Conservation (phyloP, 192 early-diverging fungal genomes). For the Entomortierella beljakovae region DNA sequence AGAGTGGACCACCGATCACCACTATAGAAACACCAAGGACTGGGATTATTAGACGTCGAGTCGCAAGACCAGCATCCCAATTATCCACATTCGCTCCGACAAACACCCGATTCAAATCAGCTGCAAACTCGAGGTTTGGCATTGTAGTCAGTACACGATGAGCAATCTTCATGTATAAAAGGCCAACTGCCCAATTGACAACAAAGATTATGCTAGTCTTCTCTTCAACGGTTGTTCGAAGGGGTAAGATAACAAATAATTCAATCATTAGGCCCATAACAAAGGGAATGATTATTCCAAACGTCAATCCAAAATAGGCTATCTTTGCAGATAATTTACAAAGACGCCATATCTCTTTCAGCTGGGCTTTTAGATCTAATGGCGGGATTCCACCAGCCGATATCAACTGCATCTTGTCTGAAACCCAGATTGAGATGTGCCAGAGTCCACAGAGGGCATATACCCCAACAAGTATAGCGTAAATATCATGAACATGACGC, state of each 20-base stretch:
- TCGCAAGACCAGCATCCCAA: conserved; percentile 27
- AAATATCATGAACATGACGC: conserved; percentile 80
- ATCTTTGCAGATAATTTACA: conserved; percentile 50
- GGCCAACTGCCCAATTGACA: conserved; percentile 78
- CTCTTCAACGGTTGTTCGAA: conserved; percentile 55
- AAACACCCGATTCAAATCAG: conserved; percentile 32
- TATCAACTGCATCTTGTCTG: conserved; percentile 22
- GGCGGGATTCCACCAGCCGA: conserved; percentile 19
- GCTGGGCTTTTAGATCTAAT: conserved; percentile 30
- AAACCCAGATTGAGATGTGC: conserved; percentile 39
- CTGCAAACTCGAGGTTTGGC: conserved; percentile 60
- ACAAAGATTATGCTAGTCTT: conserved; percentile 39
- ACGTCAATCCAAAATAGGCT: conserved; percentile 62
- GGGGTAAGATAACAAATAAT: conserved; percentile 76
- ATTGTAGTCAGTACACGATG: conserved; percentile 65
- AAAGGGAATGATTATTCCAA: conserved; percentile 76
- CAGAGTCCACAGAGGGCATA: conserved; percentile 58
- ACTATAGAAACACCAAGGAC: conserved; percentile 3
- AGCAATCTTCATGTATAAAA: conserved; percentile 78
- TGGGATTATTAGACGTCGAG: conserved; percentile 23
- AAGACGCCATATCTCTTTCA: conserved; percentile 19
- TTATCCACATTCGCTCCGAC: conserved; percentile 11
- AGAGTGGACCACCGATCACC: conserved; percentile 11
- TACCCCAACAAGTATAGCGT: conserved; percentile 77
- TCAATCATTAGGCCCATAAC: conserved; percentile 77